phyloP scores from a whole-genome alignment of 1,139 yeast species.

The Candida labiduridarum region DNA sequence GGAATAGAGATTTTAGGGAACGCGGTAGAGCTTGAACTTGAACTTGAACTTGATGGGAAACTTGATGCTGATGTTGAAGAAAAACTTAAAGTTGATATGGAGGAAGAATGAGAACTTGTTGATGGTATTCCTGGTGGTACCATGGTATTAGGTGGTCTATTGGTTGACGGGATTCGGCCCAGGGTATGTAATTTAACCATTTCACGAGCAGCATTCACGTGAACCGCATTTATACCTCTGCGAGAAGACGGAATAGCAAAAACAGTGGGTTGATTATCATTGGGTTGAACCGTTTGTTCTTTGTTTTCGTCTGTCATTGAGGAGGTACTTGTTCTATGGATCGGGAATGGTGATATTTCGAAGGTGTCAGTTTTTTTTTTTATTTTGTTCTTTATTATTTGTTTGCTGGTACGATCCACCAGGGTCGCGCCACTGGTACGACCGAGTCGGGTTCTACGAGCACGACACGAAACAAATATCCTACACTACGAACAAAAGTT shows the following conservation, averaged over 20 bases:
- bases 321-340: neutral
- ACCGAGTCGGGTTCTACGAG: too few relatives aligned
- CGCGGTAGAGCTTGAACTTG: slow-evolving; percentile 7
- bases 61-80: slow-evolving; percentile 7
- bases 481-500: too few relatives aligned
- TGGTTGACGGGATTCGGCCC: slow-evolving; percentile 33
- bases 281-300: neutral
- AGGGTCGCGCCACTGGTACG: neutral
- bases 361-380: neutral
- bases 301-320: slow-evolving; percentile 2
- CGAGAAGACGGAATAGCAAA: slow-evolving; percentile 10
- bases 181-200: slow-evolving; percentile 51
- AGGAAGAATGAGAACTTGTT: neutral
- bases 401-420: neutral
- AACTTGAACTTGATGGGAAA: neutral
- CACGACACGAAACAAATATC: too few relatives aligned
- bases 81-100: neutral
- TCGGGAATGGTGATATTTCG: neutral
- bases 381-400: neutral
- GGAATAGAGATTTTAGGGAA: slow-evolving; percentile 12
- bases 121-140: neutral
- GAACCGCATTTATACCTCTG: slow-evolving; percentile 54
- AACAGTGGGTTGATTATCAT: neutral
- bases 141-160: slow-evolving; percentile 11
- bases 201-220: slow-evolving; percentile 64